These are phyloP conservation scores for California macrophylla DNA, from an alignment of 441 rosid species.

Conservation along the genomic window DNA sequence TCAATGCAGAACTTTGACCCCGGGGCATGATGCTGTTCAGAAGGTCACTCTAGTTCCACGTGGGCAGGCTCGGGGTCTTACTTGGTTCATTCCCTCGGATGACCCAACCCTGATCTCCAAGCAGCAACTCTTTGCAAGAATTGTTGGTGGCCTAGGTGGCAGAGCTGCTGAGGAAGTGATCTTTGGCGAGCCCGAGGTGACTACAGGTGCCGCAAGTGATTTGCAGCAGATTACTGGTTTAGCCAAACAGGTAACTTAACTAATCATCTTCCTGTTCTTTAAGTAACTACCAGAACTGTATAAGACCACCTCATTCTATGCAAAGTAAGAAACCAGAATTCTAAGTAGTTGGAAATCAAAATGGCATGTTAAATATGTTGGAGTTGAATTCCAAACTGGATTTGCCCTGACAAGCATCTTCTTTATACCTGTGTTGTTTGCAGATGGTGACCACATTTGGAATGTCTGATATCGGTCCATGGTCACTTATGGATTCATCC, in stretches of 20 bases:
- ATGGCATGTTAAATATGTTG: not conserved
- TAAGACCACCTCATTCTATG: no score
- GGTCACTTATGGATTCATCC: slow-evolving; percentile 80
- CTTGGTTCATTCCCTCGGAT: slow-evolving; percentile 94
- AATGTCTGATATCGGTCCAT: slow-evolving; percentile 96
- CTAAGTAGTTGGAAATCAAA: no score
- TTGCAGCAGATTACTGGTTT: slow-evolving; percentile 83
- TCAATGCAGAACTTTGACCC: slow-evolving; percentile 68
- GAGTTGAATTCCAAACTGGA: not conserved
- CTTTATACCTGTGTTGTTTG: not conserved
- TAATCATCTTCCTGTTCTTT: slow-evolving; percentile 2
- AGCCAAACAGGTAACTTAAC: slow-evolving; percentile 64
- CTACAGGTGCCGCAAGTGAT: slow-evolving; percentile 94
- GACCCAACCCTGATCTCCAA: slow-evolving; percentile 88
- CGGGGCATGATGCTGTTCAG: slow-evolving; percentile 89
- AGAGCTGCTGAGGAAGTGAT: slow-evolving; percentile 92
- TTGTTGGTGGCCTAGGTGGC: slow-evolving; percentile 92
- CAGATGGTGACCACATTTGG: slow-evolving; percentile 95
- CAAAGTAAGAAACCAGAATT: no score
- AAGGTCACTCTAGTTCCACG: slow-evolving; percentile 83
- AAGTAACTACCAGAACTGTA: not conserved
- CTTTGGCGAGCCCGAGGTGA: slow-evolving; percentile 89
- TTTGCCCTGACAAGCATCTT: not conserved
- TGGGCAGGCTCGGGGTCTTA: slow-evolving; percentile 90
- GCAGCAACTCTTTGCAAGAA: slow-evolving; percentile 91